Conservation (phyloP, 2,329 filamentous ascomycete species). For the Thielaviopsis euricoi region DNA sequence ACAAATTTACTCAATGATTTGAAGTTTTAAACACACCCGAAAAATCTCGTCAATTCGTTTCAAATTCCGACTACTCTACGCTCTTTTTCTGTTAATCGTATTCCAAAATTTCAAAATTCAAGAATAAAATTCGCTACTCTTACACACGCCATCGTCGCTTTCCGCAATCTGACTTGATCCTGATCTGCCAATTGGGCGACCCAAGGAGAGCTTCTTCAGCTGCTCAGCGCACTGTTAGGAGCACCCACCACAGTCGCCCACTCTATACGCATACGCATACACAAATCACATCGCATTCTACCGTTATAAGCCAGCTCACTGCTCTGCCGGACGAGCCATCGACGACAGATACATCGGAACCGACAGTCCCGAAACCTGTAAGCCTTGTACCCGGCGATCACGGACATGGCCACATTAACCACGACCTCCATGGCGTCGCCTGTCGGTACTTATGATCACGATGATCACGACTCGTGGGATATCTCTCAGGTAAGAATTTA, state of each 20-base stretch:
- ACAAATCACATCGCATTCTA: background rate
- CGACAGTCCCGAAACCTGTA: background rate
- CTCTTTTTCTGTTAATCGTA: background rate
- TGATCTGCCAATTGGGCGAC: conserved; percentile 3
- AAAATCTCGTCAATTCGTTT: background rate
- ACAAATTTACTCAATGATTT: background rate
- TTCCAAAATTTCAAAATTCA: background rate
- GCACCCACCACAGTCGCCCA: conserved; percentile 6
- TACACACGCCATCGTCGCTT: background rate
- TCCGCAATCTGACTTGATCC: background rate
- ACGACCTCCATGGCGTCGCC: background rate
- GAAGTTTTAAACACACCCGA: background rate
- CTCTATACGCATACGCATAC: background rate
- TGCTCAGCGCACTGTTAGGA: conserved; percentile 7
- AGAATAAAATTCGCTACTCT: background rate
- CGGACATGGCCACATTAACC: background rate
- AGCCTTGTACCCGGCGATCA: background rate
- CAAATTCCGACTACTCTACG: background rate
- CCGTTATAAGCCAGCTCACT: no score
- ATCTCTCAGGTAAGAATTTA: background rate
- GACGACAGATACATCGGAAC: background rate
- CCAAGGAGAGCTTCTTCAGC: conserved; percentile 6
- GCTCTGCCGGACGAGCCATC: background rate
- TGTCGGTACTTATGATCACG: background rate
- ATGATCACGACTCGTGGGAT: background rate